Percentiles rank a stretch among this genome's conserved stretches.
Evolutionary conservation across 2,329 filamentous ascomycete species (phyloP).

Genomic region (Fusarium siculi): DNA sequence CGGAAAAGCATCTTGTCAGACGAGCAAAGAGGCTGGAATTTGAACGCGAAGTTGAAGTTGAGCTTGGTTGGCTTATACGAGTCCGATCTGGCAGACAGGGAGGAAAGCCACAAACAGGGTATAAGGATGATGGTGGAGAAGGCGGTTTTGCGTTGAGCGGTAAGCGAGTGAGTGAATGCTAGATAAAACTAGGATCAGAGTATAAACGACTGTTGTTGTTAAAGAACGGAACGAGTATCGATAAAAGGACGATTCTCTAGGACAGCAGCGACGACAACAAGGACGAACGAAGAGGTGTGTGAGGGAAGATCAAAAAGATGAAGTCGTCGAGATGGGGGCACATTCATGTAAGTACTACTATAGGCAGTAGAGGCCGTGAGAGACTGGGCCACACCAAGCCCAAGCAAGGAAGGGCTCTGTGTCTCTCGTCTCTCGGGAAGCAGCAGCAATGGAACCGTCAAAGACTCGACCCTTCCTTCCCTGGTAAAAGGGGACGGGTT

Average conservation of each 20-base stretch:
- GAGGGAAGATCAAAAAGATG: conserved; percentile 19
- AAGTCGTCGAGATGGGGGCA: conserved; percentile 16
- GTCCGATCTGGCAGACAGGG: conserved; percentile 29
- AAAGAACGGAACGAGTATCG: conserved; percentile 45
- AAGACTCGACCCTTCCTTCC: conserved; percentile 16
- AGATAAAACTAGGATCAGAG: conserved; percentile 28
- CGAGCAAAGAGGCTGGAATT: not conserved
- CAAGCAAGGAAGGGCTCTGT: conserved; percentile 26
- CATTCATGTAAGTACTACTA: conserved; percentile 30
- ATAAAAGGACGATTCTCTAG: conserved; percentile 39
- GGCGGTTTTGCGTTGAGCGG: conserved; percentile 16
- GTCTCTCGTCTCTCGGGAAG: conserved; percentile 20
- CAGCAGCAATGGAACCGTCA: conserved; percentile 11
- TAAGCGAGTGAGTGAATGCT: conserved; percentile 20
- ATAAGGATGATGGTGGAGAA: conserved; percentile 31
- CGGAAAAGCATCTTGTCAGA: conserved; percentile 51
- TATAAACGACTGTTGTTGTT: conserved; percentile 17
- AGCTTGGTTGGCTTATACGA: conserved; percentile 21
- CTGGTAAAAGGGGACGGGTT: conserved; percentile 24
- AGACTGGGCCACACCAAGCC: conserved; percentile 16
- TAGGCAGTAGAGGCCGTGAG: not conserved
- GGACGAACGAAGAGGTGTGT: conserved; percentile 20
- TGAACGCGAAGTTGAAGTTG: conserved; percentile 14
- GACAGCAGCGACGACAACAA: conserved; percentile 20
- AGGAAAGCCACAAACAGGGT: conserved; percentile 40